Evolutionary conservation across 2,329 filamentous ascomycete genomes (phyloP).

Genomic region (Cordyceps pruinosa): DNA sequence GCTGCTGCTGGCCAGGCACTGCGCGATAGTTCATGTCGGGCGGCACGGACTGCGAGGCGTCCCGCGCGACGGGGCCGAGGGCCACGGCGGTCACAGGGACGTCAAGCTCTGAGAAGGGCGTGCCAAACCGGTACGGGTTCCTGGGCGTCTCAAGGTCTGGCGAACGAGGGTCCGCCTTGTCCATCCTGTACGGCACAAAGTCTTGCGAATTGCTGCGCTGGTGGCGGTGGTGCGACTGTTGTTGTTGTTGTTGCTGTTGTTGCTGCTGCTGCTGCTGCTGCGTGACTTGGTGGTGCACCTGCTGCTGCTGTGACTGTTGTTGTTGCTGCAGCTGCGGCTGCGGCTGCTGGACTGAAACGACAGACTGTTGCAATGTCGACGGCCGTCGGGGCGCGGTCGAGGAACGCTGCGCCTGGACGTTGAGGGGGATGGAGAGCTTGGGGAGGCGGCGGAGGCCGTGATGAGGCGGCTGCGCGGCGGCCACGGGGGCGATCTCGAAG

Average conservation of each 20-base stretch:
- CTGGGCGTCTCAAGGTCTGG: slow-evolving; percentile 50
- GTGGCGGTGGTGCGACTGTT: slow-evolving; percentile 1
- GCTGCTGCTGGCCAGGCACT: no score
- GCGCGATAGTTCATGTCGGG: slow-evolving; percentile 78
- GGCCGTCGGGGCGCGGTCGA: slow-evolving; percentile 21
- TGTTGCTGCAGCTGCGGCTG: slow-evolving; percentile 13
- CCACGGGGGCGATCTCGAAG: slow-evolving; percentile 52
- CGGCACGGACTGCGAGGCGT: slow-evolving; percentile 83
- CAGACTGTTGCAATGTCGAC: slow-evolving; percentile 21
- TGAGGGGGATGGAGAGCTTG: slow-evolving; percentile 53
- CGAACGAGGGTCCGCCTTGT: slow-evolving; percentile 42
- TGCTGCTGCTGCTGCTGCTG: slow-evolving; percentile 5
- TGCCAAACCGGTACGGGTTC: slow-evolving; percentile 68
- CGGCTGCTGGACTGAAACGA: slow-evolving; percentile 15
- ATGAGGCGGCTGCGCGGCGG: slow-evolving; percentile 29
- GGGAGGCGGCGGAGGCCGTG: slow-evolving; percentile 52
- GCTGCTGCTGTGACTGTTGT: slow-evolving; percentile 5
- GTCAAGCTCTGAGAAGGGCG: slow-evolving; percentile 86
- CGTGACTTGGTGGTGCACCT: background rate
- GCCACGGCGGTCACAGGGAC: slow-evolving; percentile 71
- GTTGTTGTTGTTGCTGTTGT: background rate
- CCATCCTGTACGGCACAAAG: slow-evolving; percentile 47
- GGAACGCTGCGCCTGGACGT: slow-evolving; percentile 23
- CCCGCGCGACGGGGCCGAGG: slow-evolving; percentile 65
- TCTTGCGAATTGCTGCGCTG: slow-evolving; percentile 14